Base-by-base conservation (phyloP, 139 green algal species). In the Chlorella sp. region DNA sequence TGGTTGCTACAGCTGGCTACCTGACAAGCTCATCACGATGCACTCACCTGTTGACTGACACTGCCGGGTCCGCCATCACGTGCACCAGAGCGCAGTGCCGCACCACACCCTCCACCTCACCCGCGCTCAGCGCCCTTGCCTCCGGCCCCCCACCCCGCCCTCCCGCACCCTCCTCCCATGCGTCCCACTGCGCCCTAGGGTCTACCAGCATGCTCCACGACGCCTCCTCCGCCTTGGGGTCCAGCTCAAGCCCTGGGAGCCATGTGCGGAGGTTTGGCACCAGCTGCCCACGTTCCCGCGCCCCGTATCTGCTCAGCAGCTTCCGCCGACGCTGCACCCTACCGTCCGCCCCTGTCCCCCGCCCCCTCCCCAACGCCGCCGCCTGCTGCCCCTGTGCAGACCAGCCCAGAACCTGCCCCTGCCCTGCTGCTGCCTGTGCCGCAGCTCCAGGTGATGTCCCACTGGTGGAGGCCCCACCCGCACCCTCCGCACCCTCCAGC, bases 241-340 rank as follows among this genome's bases (percentile, higher is more conserved):
- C n/a, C n/a, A n/a, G n/a, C n/a, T n/a, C n/a, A n/a, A n/a, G 61
- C 29, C 61, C 27, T 29, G 33, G 63, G 20, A 51, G 63, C 63
- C 63, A 69, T 4, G 32, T 69, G 63, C 5, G 5, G 31, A 69
- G 63, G 27, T 55, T 27, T 35, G 61, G 61, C 61, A 67, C 61
- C 61, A 67, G 24, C 42, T 17, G 10, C 10, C 42, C 42, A 10
- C 42, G 35, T 3, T 61, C 4, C 35, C 35, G 35, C 34, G 3
- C 14, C 55, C 55, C 55, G 4, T 30, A 64, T 29, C 14, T 30
- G 17, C 4, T 20, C 27, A 30, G 55, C 24, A n/a, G 14, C 17
- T 29, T 64, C 24, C 10, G 42, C 42, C 42, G 10, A 17, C 10
- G 10, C 24, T 64, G 55, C 22, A 30, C 24, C 55, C 24, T 10